Base-by-base conservation (phyloP, 1,284 basidiomycete species). In the Sanghuangporus weigelae region DNA sequence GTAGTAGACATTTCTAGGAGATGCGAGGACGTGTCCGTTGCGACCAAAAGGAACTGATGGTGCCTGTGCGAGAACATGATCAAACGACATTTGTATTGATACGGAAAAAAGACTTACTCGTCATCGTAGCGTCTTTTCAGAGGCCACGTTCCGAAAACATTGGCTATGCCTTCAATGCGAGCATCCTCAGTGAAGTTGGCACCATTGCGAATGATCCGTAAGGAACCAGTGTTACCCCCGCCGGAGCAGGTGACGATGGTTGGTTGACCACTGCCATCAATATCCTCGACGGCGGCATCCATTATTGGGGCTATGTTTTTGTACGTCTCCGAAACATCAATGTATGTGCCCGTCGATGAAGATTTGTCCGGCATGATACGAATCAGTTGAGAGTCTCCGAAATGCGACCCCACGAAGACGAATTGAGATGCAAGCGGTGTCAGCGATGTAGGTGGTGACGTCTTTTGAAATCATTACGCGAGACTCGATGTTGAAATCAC, bases 201-300 rank as follows among this genome's bases (percentile, higher is more conserved):
- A 2, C 96, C 96, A 66, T 88, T 94, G 63, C 93, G 81, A 8
- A 98, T 83, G 31, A 96, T 75, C 44, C 93, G 87, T 8, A 99
- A 72, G 10, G 90, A 89, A 7, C 96, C 95, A 0, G 86, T 84
- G 66, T 87, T 93, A 19, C 84, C 83, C 0, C 88, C 90, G 1
- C 96, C 96, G 2, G 95, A 96, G 67, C 93, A 95, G 0, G 95
- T 92, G 2, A 98, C 85, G 54, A 98, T 83, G 71, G 95, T 87
- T 12, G 84, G 84, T 75, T 92, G 86, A 8, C 88, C 88, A 63
- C 84, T 89, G 0, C 83, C 82, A 58, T 94, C 92, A 3, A 82
- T 79, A 71, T 95, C 89, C 6, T 90, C 89, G 1, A 92, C 74
- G 14, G 84, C 81, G 36, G 95, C 92, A 73, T 98, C 96, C 66